Evolutionary conservation across 805 yeast species (phyloP).

Genomic region (Candida lessepsii): DNA sequence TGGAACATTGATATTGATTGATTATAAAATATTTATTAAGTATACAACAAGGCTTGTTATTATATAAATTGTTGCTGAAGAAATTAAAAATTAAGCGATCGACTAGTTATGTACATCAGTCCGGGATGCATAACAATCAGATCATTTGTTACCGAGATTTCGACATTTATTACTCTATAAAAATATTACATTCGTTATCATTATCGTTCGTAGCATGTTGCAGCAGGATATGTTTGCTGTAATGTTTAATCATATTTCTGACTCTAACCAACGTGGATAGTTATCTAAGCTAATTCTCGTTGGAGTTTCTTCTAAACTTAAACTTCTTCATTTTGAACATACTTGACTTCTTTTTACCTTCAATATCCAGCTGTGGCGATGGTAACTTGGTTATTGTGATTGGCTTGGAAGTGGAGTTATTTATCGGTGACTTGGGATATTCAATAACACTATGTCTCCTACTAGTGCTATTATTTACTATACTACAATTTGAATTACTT

Average conservation of each 20-base stretch:
- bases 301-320: conserved; percentile 29
- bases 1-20: no score
- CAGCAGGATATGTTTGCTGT: no score
- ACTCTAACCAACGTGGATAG: not conserved
- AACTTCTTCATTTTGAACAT: conserved; percentile 23
- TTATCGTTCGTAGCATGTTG: not conserved
- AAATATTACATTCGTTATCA: conserved; percentile 12
- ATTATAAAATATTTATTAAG: no score
- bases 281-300: conserved; percentile 15
- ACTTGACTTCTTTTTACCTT: conserved; percentile 11
- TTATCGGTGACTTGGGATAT: conserved; percentile 17
- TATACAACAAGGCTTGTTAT: no score
- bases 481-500: conserved; percentile 3
- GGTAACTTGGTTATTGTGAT: conserved; percentile 14
- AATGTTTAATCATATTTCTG: not conserved
- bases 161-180: conserved; percentile 7
- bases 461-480: not conserved
- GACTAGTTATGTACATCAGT: not conserved
- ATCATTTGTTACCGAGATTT: conserved; percentile 5
- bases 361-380: conserved; percentile 18
- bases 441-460: conserved; percentile 13
- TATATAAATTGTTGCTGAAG: not conserved
- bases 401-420: conserved; percentile 9
- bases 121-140: conserved; percentile 2
- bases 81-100: not conserved